Percentiles rank a stretch among this genome's conserved stretches.
Conservation (phyloP, 805 yeast species). For the Yamadazyma sp. region DNA sequence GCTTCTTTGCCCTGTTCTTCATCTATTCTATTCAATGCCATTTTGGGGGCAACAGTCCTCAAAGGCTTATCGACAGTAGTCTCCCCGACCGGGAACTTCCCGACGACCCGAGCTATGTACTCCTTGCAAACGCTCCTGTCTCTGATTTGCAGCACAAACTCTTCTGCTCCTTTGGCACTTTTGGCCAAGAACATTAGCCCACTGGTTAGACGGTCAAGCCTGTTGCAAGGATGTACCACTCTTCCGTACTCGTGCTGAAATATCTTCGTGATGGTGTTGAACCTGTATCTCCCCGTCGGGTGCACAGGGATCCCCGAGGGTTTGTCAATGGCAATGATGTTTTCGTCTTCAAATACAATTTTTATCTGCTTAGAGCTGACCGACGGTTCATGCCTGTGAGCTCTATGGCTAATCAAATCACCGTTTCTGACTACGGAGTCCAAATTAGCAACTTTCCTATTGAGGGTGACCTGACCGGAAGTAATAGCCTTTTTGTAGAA, state of each 20-base stretch:
- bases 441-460: slow-evolving; percentile 58
- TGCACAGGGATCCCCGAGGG: slow-evolving; percentile 96
- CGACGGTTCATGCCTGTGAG: slow-evolving; percentile 91
- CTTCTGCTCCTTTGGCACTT: slow-evolving; percentile 74
- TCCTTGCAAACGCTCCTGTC: slow-evolving; percentile 76
- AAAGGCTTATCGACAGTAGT: slow-evolving; percentile 67
- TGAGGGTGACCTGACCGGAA: slow-evolving; percentile 74
- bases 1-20: slow-evolving; percentile 64
- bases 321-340: slow-evolving; percentile 80
- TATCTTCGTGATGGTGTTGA: slow-evolving; percentile 73
- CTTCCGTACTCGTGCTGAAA: slow-evolving; percentile 68
- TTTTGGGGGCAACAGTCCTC: slow-evolving; percentile 68
- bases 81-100: slow-evolving; percentile 67
- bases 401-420: slow-evolving; percentile 72
- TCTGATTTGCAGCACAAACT: slow-evolving; percentile 66
- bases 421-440: slow-evolving; percentile 77
- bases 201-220: slow-evolving; percentile 87
- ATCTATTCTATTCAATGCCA: slow-evolving; percentile 60
- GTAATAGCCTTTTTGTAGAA: slow-evolving; percentile 55
- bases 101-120: slow-evolving; percentile 84
- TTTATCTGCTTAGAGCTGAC: slow-evolving; percentile 60
- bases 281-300: slow-evolving; percentile 85
- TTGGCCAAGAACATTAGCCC: slow-evolving; percentile 93
- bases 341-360: slow-evolving; percentile 72
- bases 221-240: slow-evolving; percentile 74